Base-by-base conservation (phyloP, 1,139 yeast genomes). In the Blastobotrys apis region DNA sequence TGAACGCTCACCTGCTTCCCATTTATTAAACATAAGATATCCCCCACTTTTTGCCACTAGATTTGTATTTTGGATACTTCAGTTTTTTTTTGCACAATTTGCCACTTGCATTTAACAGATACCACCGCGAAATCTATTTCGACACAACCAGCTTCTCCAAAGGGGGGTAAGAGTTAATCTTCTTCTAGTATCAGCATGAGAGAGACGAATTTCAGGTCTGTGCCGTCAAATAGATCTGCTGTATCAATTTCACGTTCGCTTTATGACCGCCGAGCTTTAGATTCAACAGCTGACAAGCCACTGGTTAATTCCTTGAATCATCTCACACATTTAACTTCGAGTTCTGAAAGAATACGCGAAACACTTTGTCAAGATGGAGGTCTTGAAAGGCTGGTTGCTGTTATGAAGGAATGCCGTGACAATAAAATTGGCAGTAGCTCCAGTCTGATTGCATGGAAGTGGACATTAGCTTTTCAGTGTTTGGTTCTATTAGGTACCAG, bases 381-480 rank as follows among this genome's bases (percentile, higher is more conserved):
- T 0, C 70, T 92, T 38, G 97, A 88, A 61, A 71, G 97, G 41
- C 73, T 92, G 47, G 86, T 92, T 33, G 83, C 84, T 47, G 90
- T 92, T 35, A 70, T 92, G 46, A 40, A 41, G 23, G 44, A 45
- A 35, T 38, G 45, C 31, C 38, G 44, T 10, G 21, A 37, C 6
- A 12, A 25, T 37, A 56, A 60, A 39, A 21, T 17, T 3, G 39
- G 39, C 10, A n/a, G 19, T 35, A 56, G 60, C 41, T 60, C 75
- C 50, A 60, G 75, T 50, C 74, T 82, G 19, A 68, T 85, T 47
- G 92, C 95, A 0, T 90, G 97, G 96, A 92, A 90, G 66, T 92
- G 98, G 98, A 86, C 95, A 5, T 69, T 92, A 48, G 87, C 97
- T 0, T 81, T 92, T 60, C 97, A 92, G 66, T 88, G 97, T 59